These are phyloP conservation scores for Tetracladium maxilliforme DNA, from an alignment of 2,329 filamentous ascomycete species.

Conservation along the genomic window DNA sequence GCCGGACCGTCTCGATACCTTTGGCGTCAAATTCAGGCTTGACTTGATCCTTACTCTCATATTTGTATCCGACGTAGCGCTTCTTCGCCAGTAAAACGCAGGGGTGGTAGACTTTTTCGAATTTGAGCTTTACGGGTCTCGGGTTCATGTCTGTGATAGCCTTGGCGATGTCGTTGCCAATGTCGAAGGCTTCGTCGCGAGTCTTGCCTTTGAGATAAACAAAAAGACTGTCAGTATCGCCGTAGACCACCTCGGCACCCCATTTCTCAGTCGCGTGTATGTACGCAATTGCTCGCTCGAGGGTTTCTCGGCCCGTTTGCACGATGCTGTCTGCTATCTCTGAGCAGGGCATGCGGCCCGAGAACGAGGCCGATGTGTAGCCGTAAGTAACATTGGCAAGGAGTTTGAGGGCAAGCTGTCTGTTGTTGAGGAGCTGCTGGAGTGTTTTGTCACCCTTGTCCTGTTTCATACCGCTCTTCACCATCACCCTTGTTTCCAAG, in stretches of 20 bases:
- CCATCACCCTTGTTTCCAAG: slow-evolving; percentile 90
- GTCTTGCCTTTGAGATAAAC: slow-evolving; percentile 79
- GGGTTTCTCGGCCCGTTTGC: slow-evolving; percentile 84
- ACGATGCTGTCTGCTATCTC: slow-evolving; percentile 98
- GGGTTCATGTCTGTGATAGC: slow-evolving; percentile 84
- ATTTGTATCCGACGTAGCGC: slow-evolving; percentile 95
- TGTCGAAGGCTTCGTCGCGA: slow-evolving; percentile 75
- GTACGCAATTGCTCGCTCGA: slow-evolving; percentile 83
- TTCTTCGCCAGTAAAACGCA: slow-evolving; percentile 94
- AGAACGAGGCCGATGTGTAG: slow-evolving; percentile 94
- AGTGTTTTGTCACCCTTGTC: slow-evolving; percentile 79
- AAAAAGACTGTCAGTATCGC: slow-evolving; percentile 93
- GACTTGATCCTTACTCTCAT: slow-evolving; percentile 60
- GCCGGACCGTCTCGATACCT: slow-evolving; percentile 91
- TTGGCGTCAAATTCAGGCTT: slow-evolving; percentile 93
- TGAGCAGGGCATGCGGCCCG: slow-evolving; percentile 91
- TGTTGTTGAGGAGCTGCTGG: slow-evolving; percentile 80
- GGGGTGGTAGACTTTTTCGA: slow-evolving; percentile 96
- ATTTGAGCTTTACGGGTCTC: slow-evolving; percentile 85
- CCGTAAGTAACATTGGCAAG: slow-evolving; percentile 99
- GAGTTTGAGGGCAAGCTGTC: slow-evolving; percentile 85
- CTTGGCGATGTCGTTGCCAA: slow-evolving; percentile 83
- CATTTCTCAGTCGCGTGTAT: slow-evolving; percentile 81
- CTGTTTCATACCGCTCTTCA: slow-evolving; percentile 91
- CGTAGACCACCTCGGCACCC: slow-evolving; percentile 95